Evolutionary conservation across 2,329 filamentous ascomycete species (phyloP), one percentile per base, ranked within the genome.

Genomic region (Cladosporium sp.): DNA sequence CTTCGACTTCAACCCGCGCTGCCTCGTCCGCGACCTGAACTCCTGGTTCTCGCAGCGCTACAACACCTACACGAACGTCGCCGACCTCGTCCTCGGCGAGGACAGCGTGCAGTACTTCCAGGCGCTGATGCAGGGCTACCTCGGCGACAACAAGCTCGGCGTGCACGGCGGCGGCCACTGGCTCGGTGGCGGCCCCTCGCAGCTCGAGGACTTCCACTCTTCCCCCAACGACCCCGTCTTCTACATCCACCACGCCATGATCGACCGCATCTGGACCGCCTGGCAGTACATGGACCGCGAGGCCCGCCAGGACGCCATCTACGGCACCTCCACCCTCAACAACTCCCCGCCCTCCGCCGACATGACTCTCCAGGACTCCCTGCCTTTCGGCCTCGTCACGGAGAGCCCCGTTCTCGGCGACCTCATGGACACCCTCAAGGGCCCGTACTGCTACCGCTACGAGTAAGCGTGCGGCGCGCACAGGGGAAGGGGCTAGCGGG

Each of bases 91-190:
- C 40, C 56, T 64, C 31, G 58, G 62, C 37, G 59, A 63, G 44
- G 57, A 56, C 41, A 54, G 60, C 46, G 54, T 66, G 43, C 50
- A 55, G 10, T 54, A 59, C 49, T 67, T 68, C 54, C 64, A 68
- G 43, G 54, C 53, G 9, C 43, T 59, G 3, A 53, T 61, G 33
- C 65, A 68, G 51, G 65, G 65, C 56, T 63, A 65, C 56, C 54
- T 56, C 32, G 54, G 57, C 22, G 58, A 59, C 34, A 64, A 66
- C 58, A 56, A 59, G 40, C 63, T 68, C 43, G 65, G 65, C 40
- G 66, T 75, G 1, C 76, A 78, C 57, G 73, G 71, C 3, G 73
- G 66, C 2, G 75, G 74, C 3, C 76, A 79, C 60, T 75, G 72
- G 62, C 69, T 70, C 13, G 73, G 71, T 5, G 74, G 74, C 13